Base-by-base conservation (phyloP, 768 basidiomycete species). In the Mycena epipterygia region DNA sequence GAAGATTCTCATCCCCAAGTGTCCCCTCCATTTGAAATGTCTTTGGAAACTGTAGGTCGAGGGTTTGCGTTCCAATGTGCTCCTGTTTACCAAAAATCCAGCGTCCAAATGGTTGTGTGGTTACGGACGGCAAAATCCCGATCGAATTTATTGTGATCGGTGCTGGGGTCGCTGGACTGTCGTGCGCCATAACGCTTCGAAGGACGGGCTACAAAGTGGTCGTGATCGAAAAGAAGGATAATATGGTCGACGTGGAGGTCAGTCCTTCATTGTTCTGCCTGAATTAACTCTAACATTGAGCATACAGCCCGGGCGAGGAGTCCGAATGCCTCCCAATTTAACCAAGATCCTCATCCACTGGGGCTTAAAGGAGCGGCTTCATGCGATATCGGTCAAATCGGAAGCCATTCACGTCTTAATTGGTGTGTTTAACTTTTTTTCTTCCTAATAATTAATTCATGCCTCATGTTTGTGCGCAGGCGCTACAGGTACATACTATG, bases 271-370 rank as follows among this genome's bases (percentile, higher is more conserved):
- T 11, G 2, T n/a, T 7, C n/a, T n/a, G n/a, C n/a, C n/a, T 33
- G n/a, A 16, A 29, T 32, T 23, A 25, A 44, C 9, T 13, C 21
- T 44, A 21, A 44, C 21, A n/a, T n/a, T 21, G 19, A 13, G 12
- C 13, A n/a, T 44, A 44, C 42, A 44, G 42, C 13, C 42, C 19
- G 42, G 21, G 9, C 64, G 53, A 37, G 64, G 53, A 21, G 53
- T 57, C 3, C 21, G 53, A 14, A 55, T 65, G 64, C 64, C 64
- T 25, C 64, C 64, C 0, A 65, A 65, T 27, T n/a, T 65, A 14
- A 56, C 64, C 17, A 65, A 65, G 23, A 46, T 65, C 33, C 53
- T 65, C 32, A 17, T 46, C 17, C 53, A 46, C 42, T 65, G 64
- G 64, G 53, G 53, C 21, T 37, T 65, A 14, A 42, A 48, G 19